A percentile compares a stretch with the other conserved stretches of the same genome.
Conservation (phyloP, 129 eudicot genomes). For the Helianthus annuus region HanXRQr2.0-SUNRISE NC_035439.2:115931381-115931880, state of each 20-base stretch:
- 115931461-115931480: neutral
- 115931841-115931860: conserved; percentile 62
- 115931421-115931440: neutral
- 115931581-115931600: conserved; percentile 4
- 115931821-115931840: conserved; percentile 97
- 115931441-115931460: neutral
- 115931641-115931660: neutral
- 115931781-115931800: conserved; percentile 89
- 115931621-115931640: neutral
- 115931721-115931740: neutral
- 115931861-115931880: conserved; percentile 8
- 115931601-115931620: neutral
- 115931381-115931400: conserved; percentile 89
- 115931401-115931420: conserved; percentile 74
- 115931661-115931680: neutral
- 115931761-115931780: conserved; percentile 74
- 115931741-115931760: conserved; percentile 1
- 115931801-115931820: conserved; percentile 78
- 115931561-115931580: conserved; percentile 14
- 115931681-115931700: neutral
- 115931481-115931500: neutral
- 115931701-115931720: neutral
- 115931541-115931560: conserved; percentile 7
- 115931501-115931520: conserved; percentile 1
- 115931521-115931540: neutral